Base-by-base conservation (phyloP, 345 rosid genomes). In the Hypericum perforatum region DNA sequence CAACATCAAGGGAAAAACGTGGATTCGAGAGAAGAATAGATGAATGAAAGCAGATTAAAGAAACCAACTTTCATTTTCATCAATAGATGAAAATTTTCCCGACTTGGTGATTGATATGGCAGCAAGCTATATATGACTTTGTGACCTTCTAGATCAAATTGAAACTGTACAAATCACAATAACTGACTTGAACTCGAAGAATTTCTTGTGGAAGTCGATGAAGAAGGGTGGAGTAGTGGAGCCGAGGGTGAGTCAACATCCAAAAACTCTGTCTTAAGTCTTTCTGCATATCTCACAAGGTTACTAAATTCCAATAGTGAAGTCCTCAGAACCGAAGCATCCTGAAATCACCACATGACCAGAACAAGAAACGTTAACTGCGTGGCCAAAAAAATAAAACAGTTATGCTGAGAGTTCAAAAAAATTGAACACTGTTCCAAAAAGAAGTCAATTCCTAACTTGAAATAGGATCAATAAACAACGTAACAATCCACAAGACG, bases 221-320 rank as follows among this genome's bases (percentile, higher is more conserved):
- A 56, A n/a, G 86, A 73, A 49, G 83, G 62, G 39, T 56, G 82
- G 51, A 70, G 56, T 32, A 45, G 72, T 39, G 78, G 74, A 51
- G 68, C 64, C 15, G 86, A 62, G 43, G 85, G 65, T 10, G 86
- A 75, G 50, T 65, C 66, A 29, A 76, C 66, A 16, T 78, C 91
- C 40, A 85, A 41, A 67, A 72, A 78, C 63, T 80, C 82, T 9
- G 58, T 49, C 77, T 79, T 85, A 12, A 71, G 77, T 57, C 67
- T 85, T 64, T 80, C 94, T 14, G 87, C 87, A 70, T 78, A 92
- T 54, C 76, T 68, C 49, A 85, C 57, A 16, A 92, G 69, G 62
- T 78, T 92, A 39, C 57, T 49, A 49, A 80, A 81, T 72, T 82
- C 86, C 62, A 75, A 53, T 63, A 92, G 82, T 61, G 78, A 66